These are phyloP conservation scores for Delitschia confertaspora DNA, from an alignment of 495 filamentous ascomycete species.

Conservation along the genomic window DNA sequence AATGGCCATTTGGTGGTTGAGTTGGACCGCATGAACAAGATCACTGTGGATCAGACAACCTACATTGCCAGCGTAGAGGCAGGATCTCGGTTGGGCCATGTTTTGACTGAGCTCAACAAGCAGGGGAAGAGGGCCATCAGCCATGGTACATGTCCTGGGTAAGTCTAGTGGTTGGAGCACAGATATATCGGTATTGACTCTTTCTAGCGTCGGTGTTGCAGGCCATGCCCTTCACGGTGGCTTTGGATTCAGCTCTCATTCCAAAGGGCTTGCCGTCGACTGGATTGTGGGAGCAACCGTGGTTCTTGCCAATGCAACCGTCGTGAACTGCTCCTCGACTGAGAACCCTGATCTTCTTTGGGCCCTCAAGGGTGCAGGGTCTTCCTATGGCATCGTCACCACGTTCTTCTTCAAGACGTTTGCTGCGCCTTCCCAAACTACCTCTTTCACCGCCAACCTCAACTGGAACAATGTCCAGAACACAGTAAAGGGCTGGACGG, in stretches of 20 bases:
- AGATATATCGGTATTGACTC: no score
- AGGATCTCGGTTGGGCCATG: conserved; percentile 51
- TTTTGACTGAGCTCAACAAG: conserved; percentile 49
- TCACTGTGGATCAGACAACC: conserved; percentile 45
- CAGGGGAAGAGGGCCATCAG: conserved; percentile 55
- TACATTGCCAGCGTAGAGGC: conserved; percentile 55
- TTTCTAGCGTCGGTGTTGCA: conserved; percentile 56
- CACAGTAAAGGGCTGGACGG: conserved; percentile 3
- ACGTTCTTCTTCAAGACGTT: conserved; percentile 53
- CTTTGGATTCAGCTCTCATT: conserved; percentile 50
- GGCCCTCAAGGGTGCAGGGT: conserved; percentile 50
- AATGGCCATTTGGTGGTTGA: conserved; percentile 52
- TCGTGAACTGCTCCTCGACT: conserved; percentile 36
- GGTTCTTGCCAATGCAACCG: conserved; percentile 51
- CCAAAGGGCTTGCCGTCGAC: conserved; percentile 57
- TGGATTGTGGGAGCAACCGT: conserved; percentile 50
- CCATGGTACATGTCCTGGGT: conserved; percentile 53
- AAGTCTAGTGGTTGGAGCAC: no score
- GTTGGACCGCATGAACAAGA: conserved; percentile 41
- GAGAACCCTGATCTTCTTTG: conserved; percentile 38
- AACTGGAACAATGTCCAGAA: background rate
- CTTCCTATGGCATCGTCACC: conserved; percentile 56
- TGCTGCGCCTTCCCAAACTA: conserved; percentile 39
- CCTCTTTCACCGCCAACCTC: background rate
- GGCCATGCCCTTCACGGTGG: conserved; percentile 68